Evolutionary conservation across 116 monocot species (phyloP).

Genomic region (Papilionanthe hybrid): DNA sequence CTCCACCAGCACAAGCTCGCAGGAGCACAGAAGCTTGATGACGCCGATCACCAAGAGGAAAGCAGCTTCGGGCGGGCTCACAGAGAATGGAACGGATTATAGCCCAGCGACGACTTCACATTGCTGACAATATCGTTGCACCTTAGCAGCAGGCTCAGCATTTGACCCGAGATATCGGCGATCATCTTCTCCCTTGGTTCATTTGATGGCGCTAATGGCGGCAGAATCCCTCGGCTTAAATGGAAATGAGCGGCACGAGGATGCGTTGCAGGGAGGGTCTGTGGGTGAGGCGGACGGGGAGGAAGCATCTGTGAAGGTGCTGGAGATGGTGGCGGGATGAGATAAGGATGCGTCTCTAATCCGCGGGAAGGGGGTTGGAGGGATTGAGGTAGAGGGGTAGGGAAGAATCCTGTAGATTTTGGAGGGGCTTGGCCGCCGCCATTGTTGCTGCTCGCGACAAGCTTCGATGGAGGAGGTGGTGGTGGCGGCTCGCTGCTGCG

Average conservation of each 20-base stretch:
- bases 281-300: background rate
- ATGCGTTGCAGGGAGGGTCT: background rate
- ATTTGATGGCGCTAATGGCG: background rate
- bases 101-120: constrained; percentile 23
- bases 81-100: constrained; percentile 29
- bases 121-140: constrained; percentile 40
- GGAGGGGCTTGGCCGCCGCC: background rate
- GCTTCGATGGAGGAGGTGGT: background rate
- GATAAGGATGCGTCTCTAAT: background rate
- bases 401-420: constrained; percentile 11
- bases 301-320: constrained; percentile 2
- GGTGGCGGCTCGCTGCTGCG: constrained; percentile 3
- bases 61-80: constrained; percentile 5
- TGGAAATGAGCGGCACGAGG: no score
- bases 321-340: background rate
- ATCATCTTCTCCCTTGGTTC: background rate
- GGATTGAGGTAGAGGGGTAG: background rate
- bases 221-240: background rate
- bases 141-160: constrained; percentile 26
- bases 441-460: background rate
- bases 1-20: background rate
- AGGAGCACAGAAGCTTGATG: background rate
- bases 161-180: constrained; percentile 8
- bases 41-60: background rate
- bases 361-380: background rate